phyloP scores from a whole-genome alignment of 495 filamentous ascomycete species.

The Amniculicola lignicola region DNA sequence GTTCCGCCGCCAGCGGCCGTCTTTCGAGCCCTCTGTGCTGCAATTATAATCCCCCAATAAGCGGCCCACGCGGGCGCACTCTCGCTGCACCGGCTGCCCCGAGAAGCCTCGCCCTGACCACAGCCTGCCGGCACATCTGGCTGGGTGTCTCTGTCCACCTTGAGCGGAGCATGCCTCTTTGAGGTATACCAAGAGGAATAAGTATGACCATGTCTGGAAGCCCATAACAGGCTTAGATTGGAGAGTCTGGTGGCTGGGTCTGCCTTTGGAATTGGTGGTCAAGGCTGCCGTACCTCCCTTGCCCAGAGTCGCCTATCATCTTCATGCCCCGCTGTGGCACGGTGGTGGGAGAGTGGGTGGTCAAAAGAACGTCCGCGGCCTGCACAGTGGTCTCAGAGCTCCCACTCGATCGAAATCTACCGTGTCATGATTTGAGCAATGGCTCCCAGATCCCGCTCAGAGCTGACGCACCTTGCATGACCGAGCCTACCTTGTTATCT shows the following conservation, averaged over 20 bases:
- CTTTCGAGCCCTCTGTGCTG: neutral
- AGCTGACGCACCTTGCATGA: conserved; percentile 17
- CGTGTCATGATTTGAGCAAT: conserved; percentile 17
- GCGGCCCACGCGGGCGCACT: neutral
- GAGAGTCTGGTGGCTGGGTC: no score
- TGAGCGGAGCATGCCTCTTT: no score
- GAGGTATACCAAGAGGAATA: no score
- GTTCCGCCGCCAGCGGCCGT: neutral
- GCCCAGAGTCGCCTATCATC: no score
- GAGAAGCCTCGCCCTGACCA: no score
- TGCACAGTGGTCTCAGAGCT: neutral
- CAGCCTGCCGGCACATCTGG: no score
- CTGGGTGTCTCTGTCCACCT: no score
- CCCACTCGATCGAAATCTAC: conserved; percentile 5
- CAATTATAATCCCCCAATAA: conserved; percentile 14
- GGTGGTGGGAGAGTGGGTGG: conserved; percentile 1
- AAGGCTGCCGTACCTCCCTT: no score
- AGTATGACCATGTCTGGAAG: no score
- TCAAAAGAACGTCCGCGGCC: conserved; percentile 19
- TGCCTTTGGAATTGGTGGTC: no score
- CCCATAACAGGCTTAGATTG: no score
- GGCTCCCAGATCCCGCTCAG: conserved; percentile 2
- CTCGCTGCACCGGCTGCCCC: conserved; percentile 2
- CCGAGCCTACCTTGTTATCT: neutral
- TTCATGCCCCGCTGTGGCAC: conserved; percentile 26